Percentiles rank a stretch among this genome's conserved stretches.
These are phyloP conservation scores for Psilocybe tampanensis DNA, from an alignment of 768 basidiomycete species.

Conservation along the genomic window DNA sequence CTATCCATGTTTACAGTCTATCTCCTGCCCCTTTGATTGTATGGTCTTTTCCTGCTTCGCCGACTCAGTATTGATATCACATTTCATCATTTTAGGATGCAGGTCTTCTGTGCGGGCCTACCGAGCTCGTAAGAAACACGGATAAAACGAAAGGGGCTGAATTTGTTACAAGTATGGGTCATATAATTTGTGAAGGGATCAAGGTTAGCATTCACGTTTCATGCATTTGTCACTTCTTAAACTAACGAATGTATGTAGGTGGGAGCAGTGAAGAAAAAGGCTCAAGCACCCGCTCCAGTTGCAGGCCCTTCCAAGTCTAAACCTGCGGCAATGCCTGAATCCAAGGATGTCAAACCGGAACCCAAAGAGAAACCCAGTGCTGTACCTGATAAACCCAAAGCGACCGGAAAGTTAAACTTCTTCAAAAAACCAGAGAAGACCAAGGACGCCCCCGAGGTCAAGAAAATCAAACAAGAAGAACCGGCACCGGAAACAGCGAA, in stretches of 20 bases:
- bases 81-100: constrained; percentile 39
- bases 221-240: background rate
- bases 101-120: constrained; percentile 43
- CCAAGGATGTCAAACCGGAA: constrained; percentile 24
- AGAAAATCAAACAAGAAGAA: constrained; percentile 34
- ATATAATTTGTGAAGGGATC: constrained; percentile 40
- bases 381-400: constrained; percentile 26
- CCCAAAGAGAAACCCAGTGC: constrained; percentile 20
- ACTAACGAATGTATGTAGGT: constrained; percentile 11
- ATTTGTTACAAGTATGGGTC: constrained; percentile 46
- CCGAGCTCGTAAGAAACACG: constrained; percentile 37
- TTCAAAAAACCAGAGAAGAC: constrained; percentile 38
- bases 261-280: constrained; percentile 21
- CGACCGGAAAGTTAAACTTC: constrained; percentile 61
- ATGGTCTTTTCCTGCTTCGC: constrained; percentile 25
- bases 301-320: constrained; percentile 47
- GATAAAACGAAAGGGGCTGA: constrained; percentile 46
- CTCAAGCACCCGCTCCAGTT: constrained; percentile 31
- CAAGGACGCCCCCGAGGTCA: constrained; percentile 37
- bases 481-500: constrained; percentile 17
- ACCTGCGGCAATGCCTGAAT: constrained; percentile 14
- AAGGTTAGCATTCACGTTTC: constrained; percentile 37
- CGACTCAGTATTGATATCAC: background rate
- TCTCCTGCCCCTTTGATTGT: constrained; percentile 66
- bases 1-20: constrained; percentile 71